Percentiles rank a stretch among this genome's conserved stretches.
These are phyloP conservation scores for Metschnikowia cerradonensis DNA, from an alignment of 805 yeast species.

Conservation along the genomic window DNA sequence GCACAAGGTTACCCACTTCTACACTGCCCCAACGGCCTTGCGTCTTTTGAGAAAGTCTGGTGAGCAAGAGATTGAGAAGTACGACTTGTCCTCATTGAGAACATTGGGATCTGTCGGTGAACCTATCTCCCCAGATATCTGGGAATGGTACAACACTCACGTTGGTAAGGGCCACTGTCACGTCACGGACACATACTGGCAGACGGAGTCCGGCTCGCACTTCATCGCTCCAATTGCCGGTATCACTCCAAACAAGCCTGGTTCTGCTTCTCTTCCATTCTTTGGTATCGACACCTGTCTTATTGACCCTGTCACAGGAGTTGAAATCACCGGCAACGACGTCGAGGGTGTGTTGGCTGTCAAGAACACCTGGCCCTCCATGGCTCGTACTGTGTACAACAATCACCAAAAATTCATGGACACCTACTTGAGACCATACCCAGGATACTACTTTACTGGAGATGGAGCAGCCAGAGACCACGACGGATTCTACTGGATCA, in stretches of 20 bases:
- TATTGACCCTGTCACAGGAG: slow-evolving; percentile 71
- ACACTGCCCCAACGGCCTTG: slow-evolving; percentile 82
- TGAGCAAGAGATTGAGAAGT: slow-evolving; percentile 53
- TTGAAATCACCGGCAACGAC: slow-evolving; percentile 61
- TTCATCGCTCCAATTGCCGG: slow-evolving; percentile 72
- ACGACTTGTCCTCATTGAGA: slow-evolving; percentile 62
- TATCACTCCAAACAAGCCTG: slow-evolving; percentile 77
- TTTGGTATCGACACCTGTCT: slow-evolving; percentile 74
- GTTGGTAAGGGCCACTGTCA: slow-evolving; percentile 69
- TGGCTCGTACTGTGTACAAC: slow-evolving; percentile 78
- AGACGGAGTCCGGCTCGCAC: slow-evolving; percentile 83
- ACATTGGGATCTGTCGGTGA: slow-evolving; percentile 82
- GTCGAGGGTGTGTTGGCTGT: slow-evolving; percentile 80
- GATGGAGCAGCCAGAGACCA: slow-evolving; percentile 86
- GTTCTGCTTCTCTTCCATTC: slow-evolving; percentile 80
- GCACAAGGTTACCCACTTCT: slow-evolving; percentile 71
- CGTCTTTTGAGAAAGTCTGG: slow-evolving; percentile 76
- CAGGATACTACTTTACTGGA: slow-evolving; percentile 80
- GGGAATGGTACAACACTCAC: slow-evolving; percentile 80
- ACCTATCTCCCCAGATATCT: slow-evolving; percentile 79
- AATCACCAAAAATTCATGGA: slow-evolving; percentile 73
- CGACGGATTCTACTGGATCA: slow-evolving; percentile 81
- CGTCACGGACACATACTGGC: slow-evolving; percentile 84
- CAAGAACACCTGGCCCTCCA: slow-evolving; percentile 76
- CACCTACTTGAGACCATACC: slow-evolving; percentile 79